Percentiles rank a stretch among this genome's conserved stretches.
Evolutionary conservation across 2,329 filamentous ascomycete genomes (phyloP).

Genomic region (Epichloe typhina): DNA sequence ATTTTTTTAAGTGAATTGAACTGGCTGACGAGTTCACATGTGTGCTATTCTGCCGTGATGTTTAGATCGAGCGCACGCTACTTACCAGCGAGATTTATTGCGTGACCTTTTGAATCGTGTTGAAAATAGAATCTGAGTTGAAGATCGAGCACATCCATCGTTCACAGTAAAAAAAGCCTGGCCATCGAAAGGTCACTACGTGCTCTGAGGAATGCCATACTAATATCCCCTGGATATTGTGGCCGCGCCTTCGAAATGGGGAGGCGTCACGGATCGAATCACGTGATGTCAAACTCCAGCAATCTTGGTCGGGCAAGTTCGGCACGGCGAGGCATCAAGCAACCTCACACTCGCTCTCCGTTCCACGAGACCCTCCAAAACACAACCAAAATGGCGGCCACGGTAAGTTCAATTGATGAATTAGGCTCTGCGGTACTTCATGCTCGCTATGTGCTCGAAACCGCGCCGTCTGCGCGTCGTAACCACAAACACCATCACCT

Average conservation of each 20-base stretch:
- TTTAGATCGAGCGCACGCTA: neutral
- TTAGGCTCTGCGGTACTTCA: neutral
- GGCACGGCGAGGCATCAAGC: conserved; percentile 34
- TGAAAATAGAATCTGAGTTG: too few relatives aligned
- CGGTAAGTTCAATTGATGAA: conserved; percentile 38
- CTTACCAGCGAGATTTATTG: neutral
- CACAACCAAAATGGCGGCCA: conserved; percentile 48
- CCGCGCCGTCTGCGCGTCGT: neutral
- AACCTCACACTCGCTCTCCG: conserved; percentile 36
- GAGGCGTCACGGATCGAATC: conserved; percentile 7
- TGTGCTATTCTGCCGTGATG: neutral
- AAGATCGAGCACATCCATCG: neutral
- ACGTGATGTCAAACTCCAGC: conserved; percentile 19
- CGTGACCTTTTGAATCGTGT: too few relatives aligned
- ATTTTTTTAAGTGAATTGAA: neutral
- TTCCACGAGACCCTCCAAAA: conserved; percentile 31
- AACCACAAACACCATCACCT: neutral
- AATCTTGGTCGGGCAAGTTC: conserved; percentile 23
- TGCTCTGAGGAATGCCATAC: neutral
- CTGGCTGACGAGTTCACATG: neutral
- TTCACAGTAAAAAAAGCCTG: neutral
- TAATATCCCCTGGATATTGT: neutral
- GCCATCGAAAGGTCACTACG: neutral
- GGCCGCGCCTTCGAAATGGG: neutral
- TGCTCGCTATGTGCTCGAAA: neutral